A percentile compares a stretch with the other conserved stretches of the same genome.
Evolutionary conservation across 257 asterid species (phyloP).

Genomic region (Nicotiana knightiana): DNA sequence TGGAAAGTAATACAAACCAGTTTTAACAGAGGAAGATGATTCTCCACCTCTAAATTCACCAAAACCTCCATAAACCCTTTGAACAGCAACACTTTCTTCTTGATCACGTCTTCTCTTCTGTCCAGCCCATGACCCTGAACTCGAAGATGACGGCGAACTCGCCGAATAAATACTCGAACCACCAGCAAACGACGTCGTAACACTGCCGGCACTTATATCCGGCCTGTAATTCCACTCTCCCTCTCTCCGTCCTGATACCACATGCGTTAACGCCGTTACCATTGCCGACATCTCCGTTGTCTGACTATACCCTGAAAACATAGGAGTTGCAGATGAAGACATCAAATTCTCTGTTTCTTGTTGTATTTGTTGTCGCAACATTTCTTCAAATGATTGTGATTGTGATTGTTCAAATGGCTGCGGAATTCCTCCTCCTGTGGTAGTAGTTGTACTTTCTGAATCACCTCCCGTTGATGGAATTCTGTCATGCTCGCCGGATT

Average conservation of each 20-base stretch:
- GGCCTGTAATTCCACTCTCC: constrained; percentile 21
- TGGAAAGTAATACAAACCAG: constrained; percentile 31
- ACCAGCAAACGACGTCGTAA: constrained; percentile 22
- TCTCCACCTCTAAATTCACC: constrained; percentile 30
- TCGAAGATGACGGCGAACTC: constrained; percentile 56
- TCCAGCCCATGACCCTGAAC: constrained; percentile 71
- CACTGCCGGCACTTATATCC: constrained; percentile 12
- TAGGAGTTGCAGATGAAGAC: constrained; percentile 30
- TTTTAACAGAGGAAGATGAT: constrained; percentile 36
- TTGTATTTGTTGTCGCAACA: constrained; percentile 22
- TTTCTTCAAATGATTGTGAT: constrained; percentile 14
- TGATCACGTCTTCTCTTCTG: constrained; percentile 64
- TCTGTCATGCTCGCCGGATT: constrained; percentile 37
- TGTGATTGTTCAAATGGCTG: background rate
- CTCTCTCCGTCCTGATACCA: constrained; percentile 46
- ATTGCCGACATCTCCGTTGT: constrained; percentile 57
- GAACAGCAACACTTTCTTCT: constrained; percentile 36
- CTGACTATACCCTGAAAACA: constrained; percentile 31
- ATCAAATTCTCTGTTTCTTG: constrained; percentile 24
- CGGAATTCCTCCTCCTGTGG: background rate
- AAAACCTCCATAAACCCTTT: constrained; percentile 22
- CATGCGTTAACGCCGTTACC: constrained; percentile 61
- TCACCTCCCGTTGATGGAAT: constrained; percentile 17
- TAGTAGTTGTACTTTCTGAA: background rate
- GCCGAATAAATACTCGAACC: constrained; percentile 24